Evolutionary conservation across 495 filamentous ascomycete species (phyloP).

Genomic region (Lindgomyces ingoldianus): DNA sequence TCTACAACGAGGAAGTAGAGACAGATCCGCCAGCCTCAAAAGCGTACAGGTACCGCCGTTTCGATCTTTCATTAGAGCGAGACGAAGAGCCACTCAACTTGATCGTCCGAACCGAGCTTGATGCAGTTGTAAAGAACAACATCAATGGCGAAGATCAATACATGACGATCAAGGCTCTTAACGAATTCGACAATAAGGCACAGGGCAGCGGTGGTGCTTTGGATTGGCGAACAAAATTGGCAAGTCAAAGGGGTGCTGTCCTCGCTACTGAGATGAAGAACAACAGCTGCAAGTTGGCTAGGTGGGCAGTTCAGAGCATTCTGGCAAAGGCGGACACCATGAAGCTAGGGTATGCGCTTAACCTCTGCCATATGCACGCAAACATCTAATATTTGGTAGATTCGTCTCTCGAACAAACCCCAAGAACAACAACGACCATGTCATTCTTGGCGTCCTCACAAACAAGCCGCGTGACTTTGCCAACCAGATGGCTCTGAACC

Average conservation of each 20-base stretch:
- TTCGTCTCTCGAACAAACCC: constrained; percentile 94
- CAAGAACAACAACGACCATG: constrained; percentile 83
- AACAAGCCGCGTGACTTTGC: constrained; percentile 98
- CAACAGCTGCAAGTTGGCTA: constrained; percentile 94
- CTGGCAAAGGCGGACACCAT: constrained; percentile 93
- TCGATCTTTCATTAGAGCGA: constrained; percentile 89
- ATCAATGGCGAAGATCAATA: constrained; percentile 85
- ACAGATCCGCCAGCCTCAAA: constrained; percentile 90
- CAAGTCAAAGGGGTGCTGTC: constrained; percentile 89
- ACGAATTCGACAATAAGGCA: constrained; percentile 98
- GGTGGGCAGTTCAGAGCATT: constrained; percentile 95
- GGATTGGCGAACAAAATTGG: constrained; percentile 94
- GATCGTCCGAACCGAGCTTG: constrained; percentile 92
- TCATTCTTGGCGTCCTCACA: constrained; percentile 91
- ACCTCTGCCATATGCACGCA: background rate
- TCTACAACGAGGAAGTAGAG: constrained; percentile 93
- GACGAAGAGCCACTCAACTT: constrained; percentile 88
- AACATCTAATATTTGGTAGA: constrained; percentile 46
- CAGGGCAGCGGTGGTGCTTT: constrained; percentile 90
- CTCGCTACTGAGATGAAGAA: constrained; percentile 99
- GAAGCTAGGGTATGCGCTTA: constrained; percentile 79
- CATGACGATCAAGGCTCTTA: constrained; percentile 90
- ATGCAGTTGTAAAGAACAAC: constrained; percentile 92
- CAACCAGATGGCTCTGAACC: constrained; percentile 93
- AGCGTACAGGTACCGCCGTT: constrained; percentile 96